Evolutionary conservation across 345 rosid species (phyloP).

Genomic region (Pistacia atlantica): DNA sequence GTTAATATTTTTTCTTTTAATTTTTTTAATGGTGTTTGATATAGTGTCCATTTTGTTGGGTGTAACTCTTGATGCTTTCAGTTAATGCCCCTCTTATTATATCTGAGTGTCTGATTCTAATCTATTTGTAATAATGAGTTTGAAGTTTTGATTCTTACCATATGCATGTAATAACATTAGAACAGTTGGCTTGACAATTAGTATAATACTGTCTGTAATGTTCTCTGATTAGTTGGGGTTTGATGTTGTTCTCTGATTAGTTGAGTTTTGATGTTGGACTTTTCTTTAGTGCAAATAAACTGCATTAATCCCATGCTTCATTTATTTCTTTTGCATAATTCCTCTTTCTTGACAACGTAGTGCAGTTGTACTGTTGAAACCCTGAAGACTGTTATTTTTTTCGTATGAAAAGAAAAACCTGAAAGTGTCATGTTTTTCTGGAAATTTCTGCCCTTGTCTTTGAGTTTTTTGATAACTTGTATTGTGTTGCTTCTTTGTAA

Average conservation of each 20-base stretch:
- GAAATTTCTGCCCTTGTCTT: neutral
- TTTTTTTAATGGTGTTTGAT: neutral
- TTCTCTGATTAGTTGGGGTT: too few relatives aligned
- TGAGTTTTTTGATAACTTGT: constrained; percentile 9
- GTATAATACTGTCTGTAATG: too few relatives aligned
- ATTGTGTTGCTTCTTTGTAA: constrained; percentile 19
- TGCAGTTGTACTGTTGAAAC: neutral
- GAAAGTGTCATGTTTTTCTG: neutral
- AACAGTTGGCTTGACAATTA: neutral
- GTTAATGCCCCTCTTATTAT: neutral
- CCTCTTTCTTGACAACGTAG: neutral
- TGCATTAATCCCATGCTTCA: neutral
- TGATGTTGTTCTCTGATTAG: neutral
- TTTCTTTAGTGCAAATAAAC: neutral
- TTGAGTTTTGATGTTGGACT: neutral
- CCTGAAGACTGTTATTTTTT: neutral
- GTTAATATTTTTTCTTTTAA: neutral
- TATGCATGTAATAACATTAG: neutral
- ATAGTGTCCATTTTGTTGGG: neutral
- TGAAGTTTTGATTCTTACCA: neutral
- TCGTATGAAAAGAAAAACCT: too few relatives aligned
- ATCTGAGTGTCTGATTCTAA: neutral
- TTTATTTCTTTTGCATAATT: neutral
- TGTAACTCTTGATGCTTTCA: neutral
- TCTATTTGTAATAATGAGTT: neutral